Percentiles rank a stretch among this genome's conserved stretches.
Conservation (phyloP, 176 grass and related monocot genomes). For the Avena insularis region DNA sequence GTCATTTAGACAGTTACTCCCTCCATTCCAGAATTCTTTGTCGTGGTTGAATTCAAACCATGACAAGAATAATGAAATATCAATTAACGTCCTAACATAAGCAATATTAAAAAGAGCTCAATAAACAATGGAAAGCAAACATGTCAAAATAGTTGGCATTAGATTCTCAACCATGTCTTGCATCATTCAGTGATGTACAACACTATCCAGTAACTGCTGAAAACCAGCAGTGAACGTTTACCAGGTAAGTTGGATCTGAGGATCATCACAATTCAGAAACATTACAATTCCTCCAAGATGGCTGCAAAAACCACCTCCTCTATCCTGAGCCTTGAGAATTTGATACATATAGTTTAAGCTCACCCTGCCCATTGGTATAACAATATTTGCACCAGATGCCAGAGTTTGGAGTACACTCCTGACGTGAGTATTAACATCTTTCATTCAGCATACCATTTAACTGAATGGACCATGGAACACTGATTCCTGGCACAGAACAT, state of each 20-base stretch:
- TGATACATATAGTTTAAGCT: neutral
- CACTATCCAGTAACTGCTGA: neutral
- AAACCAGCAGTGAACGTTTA: neutral
- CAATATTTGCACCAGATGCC: neutral
- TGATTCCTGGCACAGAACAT: constrained; percentile 32
- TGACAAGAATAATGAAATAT: too few relatives aligned
- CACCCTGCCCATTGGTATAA: neutral
- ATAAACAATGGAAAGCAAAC: too few relatives aligned
- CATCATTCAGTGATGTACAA: neutral
- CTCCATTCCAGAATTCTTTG: too few relatives aligned
- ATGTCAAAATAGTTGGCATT: neutral
- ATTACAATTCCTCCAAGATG: neutral
- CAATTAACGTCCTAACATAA: too few relatives aligned
- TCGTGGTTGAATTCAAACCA: too few relatives aligned
- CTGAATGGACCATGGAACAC: constrained; percentile 27
- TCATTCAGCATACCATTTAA: constrained; percentile 43
- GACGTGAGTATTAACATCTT: neutral
- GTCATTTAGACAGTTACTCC: too few relatives aligned
- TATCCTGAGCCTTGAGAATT: neutral
- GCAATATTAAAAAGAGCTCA: too few relatives aligned
- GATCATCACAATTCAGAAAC: neutral
- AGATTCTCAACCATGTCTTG: neutral
- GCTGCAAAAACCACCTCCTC: neutral
- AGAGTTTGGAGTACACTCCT: constrained; percentile 9
- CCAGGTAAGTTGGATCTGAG: neutral